phyloP scores from a whole-genome alignment of 2,329 filamentous ascomycete species.

The Paraconiothyrium brasiliense region DNA sequence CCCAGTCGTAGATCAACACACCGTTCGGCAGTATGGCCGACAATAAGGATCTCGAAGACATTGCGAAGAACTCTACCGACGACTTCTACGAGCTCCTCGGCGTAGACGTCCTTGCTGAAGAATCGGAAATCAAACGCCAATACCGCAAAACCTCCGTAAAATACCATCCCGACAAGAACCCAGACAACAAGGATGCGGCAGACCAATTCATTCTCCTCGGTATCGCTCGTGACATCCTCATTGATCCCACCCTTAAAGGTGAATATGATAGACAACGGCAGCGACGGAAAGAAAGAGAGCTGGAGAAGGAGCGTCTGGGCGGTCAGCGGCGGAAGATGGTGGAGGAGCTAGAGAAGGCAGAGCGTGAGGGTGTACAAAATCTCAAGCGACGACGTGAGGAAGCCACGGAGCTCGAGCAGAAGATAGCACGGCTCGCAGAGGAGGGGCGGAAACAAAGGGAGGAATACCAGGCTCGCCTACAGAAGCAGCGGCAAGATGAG shows the following conservation, averaged over 20 bases:
- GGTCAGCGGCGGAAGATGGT: slow-evolving; percentile 78
- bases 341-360: slow-evolving; percentile 84
- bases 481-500: slow-evolving; percentile 63
- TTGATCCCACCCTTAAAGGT: slow-evolving; percentile 73
- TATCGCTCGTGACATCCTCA: slow-evolving; percentile 85
- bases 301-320: slow-evolving; percentile 77
- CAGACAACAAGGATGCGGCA: slow-evolving; percentile 67
- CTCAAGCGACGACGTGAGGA: slow-evolving; percentile 57
- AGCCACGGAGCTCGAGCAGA: slow-evolving; percentile 68
- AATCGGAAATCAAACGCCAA: slow-evolving; percentile 80
- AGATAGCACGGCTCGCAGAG: slow-evolving; percentile 56
- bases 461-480: slow-evolving; percentile 62
- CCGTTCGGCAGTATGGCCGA: slow-evolving; percentile 42
- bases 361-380: slow-evolving; percentile 59
- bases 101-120: slow-evolving; percentile 70
- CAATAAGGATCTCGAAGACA: slow-evolving; percentile 54
- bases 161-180: slow-evolving; percentile 92
- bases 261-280: slow-evolving; percentile 82
- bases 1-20: not conserved
- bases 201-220: slow-evolving; percentile 86
- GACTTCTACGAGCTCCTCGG: slow-evolving; percentile 84
- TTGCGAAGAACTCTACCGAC: slow-evolving; percentile 51
- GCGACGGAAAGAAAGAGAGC: slow-evolving; percentile 73
- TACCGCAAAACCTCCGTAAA: slow-evolving; percentile 88
- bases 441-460: slow-evolving; percentile 64